Evolutionary conservation across 257 asterid species (phyloP).

Genomic region (Paraleonurus japonicus): DNA sequence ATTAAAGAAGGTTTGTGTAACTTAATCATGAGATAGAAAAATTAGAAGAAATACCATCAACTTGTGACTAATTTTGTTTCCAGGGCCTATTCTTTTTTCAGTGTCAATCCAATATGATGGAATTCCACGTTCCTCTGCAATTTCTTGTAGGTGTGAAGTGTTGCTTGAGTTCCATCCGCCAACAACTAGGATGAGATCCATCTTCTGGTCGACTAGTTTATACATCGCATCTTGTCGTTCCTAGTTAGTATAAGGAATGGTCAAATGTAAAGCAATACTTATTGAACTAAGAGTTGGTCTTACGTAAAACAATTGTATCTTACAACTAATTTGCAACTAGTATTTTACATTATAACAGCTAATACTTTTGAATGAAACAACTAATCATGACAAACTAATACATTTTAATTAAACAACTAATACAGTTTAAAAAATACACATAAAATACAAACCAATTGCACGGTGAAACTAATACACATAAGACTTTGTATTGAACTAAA

Average conservation of each 20-base stretch:
- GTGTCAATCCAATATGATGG: constrained; percentile 97
- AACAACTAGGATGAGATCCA: constrained; percentile 88
- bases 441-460: too few relatives aligned
- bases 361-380: too few relatives aligned
- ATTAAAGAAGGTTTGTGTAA: background rate
- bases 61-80: constrained; percentile 78
- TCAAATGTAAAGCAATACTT: constrained; percentile 20
- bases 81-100: constrained; percentile 89
- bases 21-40: background rate
- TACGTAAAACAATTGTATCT: too few relatives aligned
- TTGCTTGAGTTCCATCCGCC: constrained; percentile 99
- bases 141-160: constrained; percentile 97
- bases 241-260: constrained; percentile 36
- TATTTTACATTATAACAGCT: too few relatives aligned
- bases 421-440: too few relatives aligned
- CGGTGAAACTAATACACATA: too few relatives aligned
- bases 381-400: too few relatives aligned
- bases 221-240: constrained; percentile 99
- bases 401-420: too few relatives aligned
- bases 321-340: too few relatives aligned
- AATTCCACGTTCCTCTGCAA: constrained; percentile 84
- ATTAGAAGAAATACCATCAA: constrained; percentile 51
- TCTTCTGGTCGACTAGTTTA: constrained; percentile 71
- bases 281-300: background rate
- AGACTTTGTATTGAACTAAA: background rate